phyloP scores from a whole-genome alignment of 306 rosid species.

The Trifolium subterraneum region DNA sequence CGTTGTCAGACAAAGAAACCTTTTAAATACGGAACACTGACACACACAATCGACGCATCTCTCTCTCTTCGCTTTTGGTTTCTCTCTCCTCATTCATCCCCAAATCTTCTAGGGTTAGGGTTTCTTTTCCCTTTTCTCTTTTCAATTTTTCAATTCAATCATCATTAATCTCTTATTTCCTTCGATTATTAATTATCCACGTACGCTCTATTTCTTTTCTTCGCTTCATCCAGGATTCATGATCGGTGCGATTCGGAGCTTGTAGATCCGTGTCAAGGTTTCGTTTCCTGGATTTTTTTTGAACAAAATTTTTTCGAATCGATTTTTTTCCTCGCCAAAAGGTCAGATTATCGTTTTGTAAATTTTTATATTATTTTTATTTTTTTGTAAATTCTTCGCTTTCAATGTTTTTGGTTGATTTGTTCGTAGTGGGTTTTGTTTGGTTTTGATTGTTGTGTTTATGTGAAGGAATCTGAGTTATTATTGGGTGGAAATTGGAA shows the following conservation, averaged over 20 bases:
- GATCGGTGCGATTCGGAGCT: constrained; percentile 69
- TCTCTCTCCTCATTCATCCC: constrained; percentile 64
- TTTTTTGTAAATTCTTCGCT: constrained; percentile 4
- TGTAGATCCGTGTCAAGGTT: constrained; percentile 55
- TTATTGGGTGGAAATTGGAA: too few relatives aligned
- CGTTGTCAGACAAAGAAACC: constrained; percentile 52
- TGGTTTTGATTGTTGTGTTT: constrained; percentile 23
- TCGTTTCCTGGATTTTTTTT: constrained; percentile 45
- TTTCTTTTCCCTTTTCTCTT: constrained; percentile 40
- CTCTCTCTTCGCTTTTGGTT: constrained; percentile 40
- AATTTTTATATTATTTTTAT: neutral
- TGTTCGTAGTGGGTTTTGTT: neutral
- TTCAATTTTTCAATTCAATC: neutral
- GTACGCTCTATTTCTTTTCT: neutral
- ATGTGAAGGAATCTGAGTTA: constrained; percentile 1
- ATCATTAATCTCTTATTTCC: constrained; percentile 13
- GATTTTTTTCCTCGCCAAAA: constrained; percentile 9
- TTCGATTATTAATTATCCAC: constrained; percentile 6
- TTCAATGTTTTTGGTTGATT: neutral
- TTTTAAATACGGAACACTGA: constrained; percentile 49
- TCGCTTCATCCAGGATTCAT: constrained; percentile 43
- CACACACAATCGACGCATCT: constrained; percentile 46
- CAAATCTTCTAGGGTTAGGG: constrained; percentile 68
- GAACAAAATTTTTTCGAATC: neutral
- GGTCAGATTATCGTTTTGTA: constrained; percentile 45